Evolutionary conservation across 805 yeast genomes (phyloP), one percentile per base, ranked within the genome.

Genomic region (Suhomyces canberraensis): DNA sequence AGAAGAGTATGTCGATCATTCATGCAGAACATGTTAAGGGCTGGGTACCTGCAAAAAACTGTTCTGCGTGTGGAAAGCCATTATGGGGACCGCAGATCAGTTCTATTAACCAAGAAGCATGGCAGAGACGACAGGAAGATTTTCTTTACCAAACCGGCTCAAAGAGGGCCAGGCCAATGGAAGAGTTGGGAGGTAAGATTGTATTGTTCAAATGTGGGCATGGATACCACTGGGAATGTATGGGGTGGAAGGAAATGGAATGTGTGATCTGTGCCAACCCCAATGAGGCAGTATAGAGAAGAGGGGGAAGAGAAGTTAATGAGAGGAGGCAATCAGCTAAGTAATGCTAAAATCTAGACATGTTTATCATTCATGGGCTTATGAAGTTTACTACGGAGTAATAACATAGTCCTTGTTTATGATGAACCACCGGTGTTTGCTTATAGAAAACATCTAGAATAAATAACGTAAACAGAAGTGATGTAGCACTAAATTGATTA

Each of bases 41-140:
- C 0, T 83, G 95, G 88, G 50, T 66, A 3, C 53, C 41, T n/a
- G 46, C 69, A 1, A 62, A 60, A 18, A 76, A 71, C 32, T 90
- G 97, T 56, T 83, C 83, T 24, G 75, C 82, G 0, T 90, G 97
- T 58, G 90, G 87, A 1, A 79, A 78, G 43, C 64, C 64, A 15
- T 61, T 89, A 22, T 81, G 89, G 79, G 96, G 96, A 0, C 33
- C 29, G 2, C 96, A 96, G 0, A 8, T 33, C 7, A 22, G 24
- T 11, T 62, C 76, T 2, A 66, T 61, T 7, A 66, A 73, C 26
- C 74, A 75, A 36, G 67, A 69, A 29, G 64, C 73, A 3, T 84
- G 90, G 90, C 83, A 78, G 48, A 65, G 67, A 18, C 48, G 60
- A 8, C 56, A 62, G 37, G 43, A 41, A 2, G 29, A 37, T 15